These are phyloP conservation scores for Luzula sylvatica DNA, from an alignment of 176 grass and related monocot species.

Conservation along the genomic window DNA sequence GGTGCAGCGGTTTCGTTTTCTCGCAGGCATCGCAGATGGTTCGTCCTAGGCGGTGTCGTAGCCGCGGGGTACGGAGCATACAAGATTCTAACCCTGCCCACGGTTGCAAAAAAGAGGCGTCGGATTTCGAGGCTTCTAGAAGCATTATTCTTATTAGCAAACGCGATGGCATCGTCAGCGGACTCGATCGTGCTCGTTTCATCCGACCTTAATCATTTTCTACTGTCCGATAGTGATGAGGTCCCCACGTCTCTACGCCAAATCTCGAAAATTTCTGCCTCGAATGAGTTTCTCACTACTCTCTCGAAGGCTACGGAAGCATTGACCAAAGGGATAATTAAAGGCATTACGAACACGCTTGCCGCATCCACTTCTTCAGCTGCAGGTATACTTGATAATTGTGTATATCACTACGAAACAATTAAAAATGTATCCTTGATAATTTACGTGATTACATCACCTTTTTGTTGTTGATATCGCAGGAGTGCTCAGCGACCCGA, in stretches of 20 bases:
- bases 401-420: neutral
- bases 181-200: slow-evolving; percentile 35
- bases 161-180: slow-evolving; percentile 17
- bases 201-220: slow-evolving; percentile 49
- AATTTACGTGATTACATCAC: slow-evolving; percentile 28
- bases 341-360: slow-evolving; percentile 23
- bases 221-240: slow-evolving; percentile 58
- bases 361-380: slow-evolving; percentile 13
- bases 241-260: slow-evolving; percentile 55
- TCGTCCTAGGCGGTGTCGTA: neutral
- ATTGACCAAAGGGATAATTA: slow-evolving; percentile 15
- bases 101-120: slow-evolving; percentile 1
- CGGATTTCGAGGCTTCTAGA: slow-evolving; percentile 21
- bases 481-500: slow-evolving; percentile 4
- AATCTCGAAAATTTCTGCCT: slow-evolving; percentile 61
- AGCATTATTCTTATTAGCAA: slow-evolving; percentile 36
- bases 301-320: slow-evolving; percentile 23
- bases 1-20: slow-evolving; percentile 6
- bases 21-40: slow-evolving; percentile 12
- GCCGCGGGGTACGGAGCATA: slow-evolving; percentile 6
- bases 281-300: slow-evolving; percentile 18
- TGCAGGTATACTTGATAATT: too few species aligned
- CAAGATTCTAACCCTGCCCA: slow-evolving; percentile 11
- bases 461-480: slow-evolving; percentile 11
- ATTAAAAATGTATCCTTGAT: slow-evolving; percentile 23